These are phyloP conservation scores for Dactylorhiza incarnata DNA, from an alignment of 106 monocot genomes.

Conservation along the genomic window DNA sequence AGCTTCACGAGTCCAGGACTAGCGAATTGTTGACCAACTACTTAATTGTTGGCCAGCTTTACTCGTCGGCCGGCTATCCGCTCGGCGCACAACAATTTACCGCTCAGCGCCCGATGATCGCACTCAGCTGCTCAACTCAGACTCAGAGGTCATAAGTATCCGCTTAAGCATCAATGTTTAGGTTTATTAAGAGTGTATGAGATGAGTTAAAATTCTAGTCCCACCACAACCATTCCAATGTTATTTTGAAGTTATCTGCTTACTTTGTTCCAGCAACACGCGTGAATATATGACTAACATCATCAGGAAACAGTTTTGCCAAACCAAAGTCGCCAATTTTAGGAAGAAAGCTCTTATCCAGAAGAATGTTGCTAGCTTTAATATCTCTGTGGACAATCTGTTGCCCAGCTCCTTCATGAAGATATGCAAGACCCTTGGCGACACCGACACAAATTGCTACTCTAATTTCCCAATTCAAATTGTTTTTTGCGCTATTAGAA, in stretches of 20 bases:
- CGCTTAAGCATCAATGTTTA: too few relatives aligned
- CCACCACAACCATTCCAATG: too few relatives aligned
- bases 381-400: slow-evolving; percentile 32
- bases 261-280: slow-evolving; percentile 29
- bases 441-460: slow-evolving; percentile 17
- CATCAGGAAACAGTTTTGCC: slow-evolving; percentile 33
- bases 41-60: too few relatives aligned
- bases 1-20: too few relatives aligned
- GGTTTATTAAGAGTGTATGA: too few relatives aligned
- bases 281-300: slow-evolving; percentile 22
- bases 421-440: slow-evolving; percentile 22
- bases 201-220: too few relatives aligned
- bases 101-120: too few relatives aligned
- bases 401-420: slow-evolving; percentile 22
- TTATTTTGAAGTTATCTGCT: not conserved
- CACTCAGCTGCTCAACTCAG: too few relatives aligned
- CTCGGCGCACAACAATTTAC: too few relatives aligned
- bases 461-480: slow-evolving; percentile 20
- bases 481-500: slow-evolving; percentile 5
- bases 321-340: slow-evolving; percentile 38
- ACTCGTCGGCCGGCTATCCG: too few relatives aligned
- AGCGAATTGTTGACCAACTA: too few relatives aligned
- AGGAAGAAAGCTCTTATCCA: slow-evolving; percentile 16
- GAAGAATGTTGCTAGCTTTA: slow-evolving; percentile 36
- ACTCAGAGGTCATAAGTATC: too few relatives aligned